Percentiles rank a stretch among this genome's conserved stretches.
Conservation (phyloP, 805 yeast species). For the Candida bentonensis region DNA sequence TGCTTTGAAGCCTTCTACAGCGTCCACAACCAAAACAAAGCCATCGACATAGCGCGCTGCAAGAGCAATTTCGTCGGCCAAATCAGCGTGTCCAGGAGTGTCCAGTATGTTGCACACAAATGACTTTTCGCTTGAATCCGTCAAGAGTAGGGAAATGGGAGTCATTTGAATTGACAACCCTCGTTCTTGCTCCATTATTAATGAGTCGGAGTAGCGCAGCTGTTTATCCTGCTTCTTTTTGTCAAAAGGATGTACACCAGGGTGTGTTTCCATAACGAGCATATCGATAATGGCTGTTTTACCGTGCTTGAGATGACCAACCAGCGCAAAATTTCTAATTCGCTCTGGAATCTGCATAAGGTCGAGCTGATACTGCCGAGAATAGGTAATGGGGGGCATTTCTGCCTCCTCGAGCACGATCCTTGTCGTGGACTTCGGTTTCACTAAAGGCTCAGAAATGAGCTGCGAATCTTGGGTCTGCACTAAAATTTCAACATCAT, state of each 20-base stretch:
- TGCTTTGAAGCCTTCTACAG: constrained; percentile 60
- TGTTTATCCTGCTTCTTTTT: constrained; percentile 29
- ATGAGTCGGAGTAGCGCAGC: constrained; percentile 57
- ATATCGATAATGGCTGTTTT: constrained; percentile 68
- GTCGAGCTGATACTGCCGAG: constrained; percentile 46
- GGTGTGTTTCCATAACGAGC: constrained; percentile 56
- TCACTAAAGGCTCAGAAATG: constrained; percentile 49
- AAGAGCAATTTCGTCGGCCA: constrained; percentile 56
- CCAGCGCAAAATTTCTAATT: constrained; percentile 58
- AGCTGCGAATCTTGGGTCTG: constrained; percentile 40
- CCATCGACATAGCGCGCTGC: constrained; percentile 51
- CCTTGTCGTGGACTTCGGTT: constrained; percentile 30
- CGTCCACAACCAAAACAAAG: constrained; percentile 61
- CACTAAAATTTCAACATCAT: constrained; percentile 51
- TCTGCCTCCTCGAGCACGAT: constrained; percentile 36
- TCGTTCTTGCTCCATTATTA: constrained; percentile 52
- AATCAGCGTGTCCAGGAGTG: constrained; percentile 86
- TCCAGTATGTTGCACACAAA: constrained; percentile 54
- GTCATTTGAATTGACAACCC: constrained; percentile 54
- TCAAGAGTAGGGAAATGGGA: constrained; percentile 47
- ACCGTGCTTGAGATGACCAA: constrained; percentile 78
- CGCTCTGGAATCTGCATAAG: constrained; percentile 42
- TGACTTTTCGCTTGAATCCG: constrained; percentile 40
- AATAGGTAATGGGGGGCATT: constrained; percentile 47
- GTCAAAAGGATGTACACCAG: constrained; percentile 17